Conservation (phyloP, 371 early-diverging fungal genomes). For the Mortierella sp. region DNA sequence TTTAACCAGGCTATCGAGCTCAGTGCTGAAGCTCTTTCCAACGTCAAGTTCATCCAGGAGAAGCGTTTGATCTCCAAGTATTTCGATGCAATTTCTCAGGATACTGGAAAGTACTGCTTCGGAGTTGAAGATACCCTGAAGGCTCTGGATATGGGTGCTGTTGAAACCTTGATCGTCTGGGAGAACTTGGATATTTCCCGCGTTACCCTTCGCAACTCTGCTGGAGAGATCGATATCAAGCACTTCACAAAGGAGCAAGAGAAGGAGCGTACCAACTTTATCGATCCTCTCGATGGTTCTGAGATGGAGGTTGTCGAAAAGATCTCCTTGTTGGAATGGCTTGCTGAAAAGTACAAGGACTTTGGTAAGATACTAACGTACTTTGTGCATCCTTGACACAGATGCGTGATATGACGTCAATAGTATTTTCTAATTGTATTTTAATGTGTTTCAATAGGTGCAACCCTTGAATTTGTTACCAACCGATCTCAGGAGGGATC, state of each 20-base stretch:
- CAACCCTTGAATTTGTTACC: conserved; percentile 96
- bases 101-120: conserved; percentile 98
- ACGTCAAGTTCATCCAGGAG: conserved; percentile 99
- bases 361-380: conserved; percentile 72
- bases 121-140: conserved; percentile 98
- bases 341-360: conserved; percentile 98
- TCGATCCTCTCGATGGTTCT: conserved; percentile 71
- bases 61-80: conserved; percentile 97
- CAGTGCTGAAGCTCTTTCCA: conserved; percentile 92
- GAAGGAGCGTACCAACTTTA: conserved; percentile 73
- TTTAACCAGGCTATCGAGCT: conserved; percentile 99
- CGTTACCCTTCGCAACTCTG: conserved; percentile 80
- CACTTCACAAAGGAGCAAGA: conserved; percentile 91
- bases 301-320: conserved; percentile 88
- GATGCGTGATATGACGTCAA: background rate
- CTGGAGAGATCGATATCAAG: conserved; percentile 75
- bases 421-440: background rate
- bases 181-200: conserved; percentile 92
- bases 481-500: conserved; percentile 98
- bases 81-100: conserved; percentile 98
- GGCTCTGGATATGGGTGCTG: conserved; percentile 96
- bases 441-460: conserved; percentile 53
- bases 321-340: conserved; percentile 96
- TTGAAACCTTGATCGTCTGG: conserved; percentile 98
- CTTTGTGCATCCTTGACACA: background rate